Conservation (phyloP, 345 rosid genomes). For the Ceriops tagal region DNA sequence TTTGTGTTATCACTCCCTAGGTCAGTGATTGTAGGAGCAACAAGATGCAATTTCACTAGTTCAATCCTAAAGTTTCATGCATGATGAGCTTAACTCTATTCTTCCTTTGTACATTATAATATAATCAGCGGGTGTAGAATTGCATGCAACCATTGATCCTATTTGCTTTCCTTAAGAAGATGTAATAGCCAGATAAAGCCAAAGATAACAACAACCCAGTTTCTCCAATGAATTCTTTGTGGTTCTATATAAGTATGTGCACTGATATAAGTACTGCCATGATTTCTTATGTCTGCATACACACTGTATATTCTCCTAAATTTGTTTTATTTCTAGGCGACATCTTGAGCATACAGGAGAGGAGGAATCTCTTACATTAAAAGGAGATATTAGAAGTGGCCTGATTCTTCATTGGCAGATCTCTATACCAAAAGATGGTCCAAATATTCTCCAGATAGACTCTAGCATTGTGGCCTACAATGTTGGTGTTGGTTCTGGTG, state of each 20-base stretch:
- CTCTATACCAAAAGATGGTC: conserved; percentile 41
- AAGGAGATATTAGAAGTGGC: conserved; percentile 79
- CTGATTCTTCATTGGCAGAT: conserved; percentile 55
- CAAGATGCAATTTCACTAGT: too few species aligned
- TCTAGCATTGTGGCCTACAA: conserved; percentile 64
- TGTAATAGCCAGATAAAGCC: background rate
- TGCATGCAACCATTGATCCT: too few species aligned
- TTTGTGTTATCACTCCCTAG: too few species aligned
- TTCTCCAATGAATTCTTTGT: background rate
- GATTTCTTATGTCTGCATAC: background rate
- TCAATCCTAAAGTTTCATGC: too few species aligned
- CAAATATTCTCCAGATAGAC: conserved; percentile 47
- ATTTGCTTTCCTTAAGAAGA: background rate
- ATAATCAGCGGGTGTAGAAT: too few species aligned
- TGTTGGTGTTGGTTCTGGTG: conserved; percentile 93
- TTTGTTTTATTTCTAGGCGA: too few species aligned
- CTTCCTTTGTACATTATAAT: too few species aligned
- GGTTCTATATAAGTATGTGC: background rate
- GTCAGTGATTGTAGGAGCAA: too few species aligned
- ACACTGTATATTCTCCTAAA: too few species aligned
- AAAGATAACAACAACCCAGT: background rate
- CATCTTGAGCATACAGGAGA: conserved; percentile 71
- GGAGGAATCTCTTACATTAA: conserved; percentile 60
- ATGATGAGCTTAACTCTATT: too few species aligned
- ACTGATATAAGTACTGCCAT: background rate